Conservation (phyloP, 2,329 filamentous ascomycete species). For the Penicillium sp. region DNA sequence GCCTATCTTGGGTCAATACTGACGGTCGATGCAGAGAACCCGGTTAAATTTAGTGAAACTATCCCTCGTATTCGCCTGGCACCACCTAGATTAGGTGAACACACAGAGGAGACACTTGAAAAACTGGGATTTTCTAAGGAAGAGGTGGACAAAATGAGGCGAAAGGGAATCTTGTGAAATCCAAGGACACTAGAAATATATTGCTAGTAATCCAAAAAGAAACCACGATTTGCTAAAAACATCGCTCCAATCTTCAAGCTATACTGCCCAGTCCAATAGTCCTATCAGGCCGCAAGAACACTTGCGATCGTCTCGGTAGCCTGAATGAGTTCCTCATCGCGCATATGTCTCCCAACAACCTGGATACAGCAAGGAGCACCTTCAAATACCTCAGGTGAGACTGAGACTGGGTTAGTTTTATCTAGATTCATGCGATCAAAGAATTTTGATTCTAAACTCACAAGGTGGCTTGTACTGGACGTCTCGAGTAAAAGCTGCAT, state of each 20-base stretch:
- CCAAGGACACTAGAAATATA: not conserved
- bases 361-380: conserved; percentile 48
- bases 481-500: conserved; percentile 24
- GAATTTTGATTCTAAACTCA: not conserved
- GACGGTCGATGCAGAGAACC: conserved; percentile 2
- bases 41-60: conserved; percentile 38
- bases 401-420: not conserved
- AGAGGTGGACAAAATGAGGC: not conserved
- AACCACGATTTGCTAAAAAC: too few relatives aligned
- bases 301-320: not conserved
- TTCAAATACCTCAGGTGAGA: conserved; percentile 30
- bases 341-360: conserved; percentile 37
- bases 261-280: too few relatives aligned
- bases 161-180: not conserved
- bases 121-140: conserved; percentile 20
- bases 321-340: conserved; percentile 20
- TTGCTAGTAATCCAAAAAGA: too few relatives aligned
- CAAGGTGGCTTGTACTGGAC: conserved; percentile 20
- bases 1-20: not conserved
- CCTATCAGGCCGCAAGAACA: not conserved
- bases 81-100: conserved; percentile 33
- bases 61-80: conserved; percentile 19
- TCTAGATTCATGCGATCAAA: too few relatives aligned
- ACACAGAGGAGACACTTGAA: conserved; percentile 28
- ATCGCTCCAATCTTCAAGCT: too few relatives aligned